Conservation (phyloP, 2,329 filamentous ascomycete species). For the Fusarium albosuccineum region DNA sequence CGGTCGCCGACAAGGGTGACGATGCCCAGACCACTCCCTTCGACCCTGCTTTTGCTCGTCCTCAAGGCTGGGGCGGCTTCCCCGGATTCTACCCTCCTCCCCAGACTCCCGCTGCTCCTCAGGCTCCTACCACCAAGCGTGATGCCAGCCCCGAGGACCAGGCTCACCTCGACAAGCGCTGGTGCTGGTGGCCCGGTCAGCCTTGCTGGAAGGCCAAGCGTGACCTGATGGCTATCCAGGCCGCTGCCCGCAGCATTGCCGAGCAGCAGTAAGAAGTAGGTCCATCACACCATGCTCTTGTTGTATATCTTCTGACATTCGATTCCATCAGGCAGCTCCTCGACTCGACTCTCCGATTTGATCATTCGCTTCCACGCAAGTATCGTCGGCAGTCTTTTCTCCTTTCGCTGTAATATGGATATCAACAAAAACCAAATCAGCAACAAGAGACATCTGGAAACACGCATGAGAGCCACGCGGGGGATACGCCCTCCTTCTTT, state of each 20-base stretch:
- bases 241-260: slow-evolving; percentile 47
- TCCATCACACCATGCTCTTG: background rate
- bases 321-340: slow-evolving; percentile 6
- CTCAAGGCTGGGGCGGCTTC: slow-evolving; percentile 45
- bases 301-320: slow-evolving; percentile 13
- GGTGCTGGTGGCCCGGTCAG: slow-evolving; percentile 49
- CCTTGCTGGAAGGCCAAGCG: slow-evolving; percentile 57
- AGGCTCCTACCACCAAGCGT: slow-evolving; percentile 41
- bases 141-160: slow-evolving; percentile 38
- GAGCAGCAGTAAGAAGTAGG: slow-evolving; percentile 42
- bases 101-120: slow-evolving; percentile 47
- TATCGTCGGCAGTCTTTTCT: slow-evolving; percentile 14
- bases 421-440: slow-evolving; percentile 25
- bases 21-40: slow-evolving; percentile 47
- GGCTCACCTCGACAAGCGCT: slow-evolving; percentile 26
- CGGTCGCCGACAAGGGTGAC: slow-evolving; percentile 33
- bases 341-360: slow-evolving; percentile 9
- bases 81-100: slow-evolving; percentile 34
- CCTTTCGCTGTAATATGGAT: background rate
- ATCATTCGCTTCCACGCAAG: slow-evolving; percentile 20
- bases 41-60: slow-evolving; percentile 47
- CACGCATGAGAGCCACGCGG: slow-evolving; percentile 19
- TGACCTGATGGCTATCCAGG: slow-evolving; percentile 45
- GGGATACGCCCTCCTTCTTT: slow-evolving; percentile 24
- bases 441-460: slow-evolving; percentile 24